Evolutionary conservation across 208 protist species (phyloP).

Genomic region (Vickermania ingenoplastis): DNA sequence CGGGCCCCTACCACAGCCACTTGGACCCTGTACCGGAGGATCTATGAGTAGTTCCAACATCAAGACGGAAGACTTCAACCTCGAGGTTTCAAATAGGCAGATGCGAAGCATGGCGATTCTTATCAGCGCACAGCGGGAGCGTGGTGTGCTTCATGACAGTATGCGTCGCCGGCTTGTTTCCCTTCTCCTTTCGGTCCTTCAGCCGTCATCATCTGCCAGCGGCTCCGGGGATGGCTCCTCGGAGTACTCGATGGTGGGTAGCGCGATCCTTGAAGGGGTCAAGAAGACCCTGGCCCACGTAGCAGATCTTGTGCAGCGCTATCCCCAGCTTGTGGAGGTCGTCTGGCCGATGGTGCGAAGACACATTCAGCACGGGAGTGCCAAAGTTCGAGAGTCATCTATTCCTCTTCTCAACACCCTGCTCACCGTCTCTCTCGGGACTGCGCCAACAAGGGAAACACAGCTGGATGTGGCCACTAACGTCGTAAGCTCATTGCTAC

Average conservation of each 20-base stretch:
- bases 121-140: not conserved
- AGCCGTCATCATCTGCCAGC: too few relatives aligned
- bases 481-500: slow-evolving; percentile 58
- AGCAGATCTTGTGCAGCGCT: slow-evolving; percentile 28
- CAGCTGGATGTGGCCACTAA: slow-evolving; percentile 24
- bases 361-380: slow-evolving; percentile 59
- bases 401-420: slow-evolving; percentile 66
- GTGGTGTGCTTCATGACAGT: not conserved
- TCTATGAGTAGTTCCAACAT: too few relatives aligned
- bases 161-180: slow-evolving; percentile 13
- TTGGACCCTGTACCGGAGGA: too few relatives aligned
- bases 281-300: slow-evolving; percentile 45
- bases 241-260: slow-evolving; percentile 11
- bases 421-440: slow-evolving; percentile 10
- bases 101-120: not conserved
- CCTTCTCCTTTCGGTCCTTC: slow-evolving; percentile 61
- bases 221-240: slow-evolving; percentile 43
- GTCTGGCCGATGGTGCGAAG: slow-evolving; percentile 62
- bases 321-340: slow-evolving; percentile 46
- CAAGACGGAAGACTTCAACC: too few relatives aligned
- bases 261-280: slow-evolving; percentile 28
- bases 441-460: not conserved
- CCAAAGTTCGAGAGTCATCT: slow-evolving; percentile 64
- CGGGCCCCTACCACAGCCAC: too few relatives aligned
- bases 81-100: not conserved